Evolutionary conservation across 305 asterid genomes (phyloP).

Genomic region (Fraxinus paxiana): DNA sequence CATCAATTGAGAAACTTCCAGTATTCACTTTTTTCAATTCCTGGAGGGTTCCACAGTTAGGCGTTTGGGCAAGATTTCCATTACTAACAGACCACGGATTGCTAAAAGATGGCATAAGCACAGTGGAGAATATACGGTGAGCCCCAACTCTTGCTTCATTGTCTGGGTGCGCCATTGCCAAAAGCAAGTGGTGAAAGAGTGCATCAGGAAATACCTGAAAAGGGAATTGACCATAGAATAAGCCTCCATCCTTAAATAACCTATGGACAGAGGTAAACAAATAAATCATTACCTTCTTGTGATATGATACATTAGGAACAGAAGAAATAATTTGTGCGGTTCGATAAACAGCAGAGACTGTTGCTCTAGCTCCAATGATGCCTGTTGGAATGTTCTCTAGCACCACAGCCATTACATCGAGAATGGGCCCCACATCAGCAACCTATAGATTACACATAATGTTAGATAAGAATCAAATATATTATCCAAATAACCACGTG

Average conservation of each 20-base stretch:
- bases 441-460: constrained; percentile 29
- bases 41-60: constrained; percentile 25
- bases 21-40: constrained; percentile 26
- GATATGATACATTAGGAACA: constrained; percentile 40
- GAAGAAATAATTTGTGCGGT: constrained; percentile 41
- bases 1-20: constrained; percentile 31
- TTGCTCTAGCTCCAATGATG: constrained; percentile 37
- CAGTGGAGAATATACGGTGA: constrained; percentile 43
- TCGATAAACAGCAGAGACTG: constrained; percentile 39
- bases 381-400: constrained; percentile 42
- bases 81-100: constrained; percentile 25
- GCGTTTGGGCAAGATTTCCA: constrained; percentile 26
- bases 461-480: neutral
- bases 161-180: constrained; percentile 52
- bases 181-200: constrained; percentile 49
- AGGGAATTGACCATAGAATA: neutral
- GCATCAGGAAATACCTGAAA: constrained; percentile 52
- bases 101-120: constrained; percentile 44
- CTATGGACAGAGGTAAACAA: neutral
- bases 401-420: constrained; percentile 48
- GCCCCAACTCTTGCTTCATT: constrained; percentile 45
- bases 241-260: neutral
- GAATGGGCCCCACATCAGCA: constrained; percentile 49
- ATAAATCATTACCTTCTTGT: constrained; percentile 31
- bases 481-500: neutral